Evolutionary conservation across 176 grass and related monocot species (phyloP), one percentile per base, ranked within the genome.

Genomic region (Alopecurus myosuroides): DNA sequence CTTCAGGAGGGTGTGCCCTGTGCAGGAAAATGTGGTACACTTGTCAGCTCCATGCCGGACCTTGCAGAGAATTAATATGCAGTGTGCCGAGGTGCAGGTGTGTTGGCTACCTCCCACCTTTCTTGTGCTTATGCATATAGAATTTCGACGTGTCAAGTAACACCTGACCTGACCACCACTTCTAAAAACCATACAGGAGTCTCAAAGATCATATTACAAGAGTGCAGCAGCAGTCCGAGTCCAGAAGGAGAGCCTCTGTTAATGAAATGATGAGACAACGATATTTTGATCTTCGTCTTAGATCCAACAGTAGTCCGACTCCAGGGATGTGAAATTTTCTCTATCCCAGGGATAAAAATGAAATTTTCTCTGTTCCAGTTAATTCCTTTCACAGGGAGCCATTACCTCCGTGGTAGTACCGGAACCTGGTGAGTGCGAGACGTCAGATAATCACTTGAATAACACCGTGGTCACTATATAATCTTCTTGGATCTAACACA

Each of bases 211-310:
- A 99, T 84, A 62, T 97, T 74, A 88, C 89, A 94, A 91, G 97
- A 51, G 90, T 94, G 84, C 97, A 99, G 60, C 97, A 99, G 62
- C 97, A 97, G 80, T 92, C 97, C 33, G 97, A 99, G 85, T 99
- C 97, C 25, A 87, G 97, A 65, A 91, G 94, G 77, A 90, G 97
- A 67, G 97, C 97, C 91, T 94, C 97, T 69, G 94, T 99, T 52
- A 99, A 95, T 84, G 97, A 99, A 84, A 98, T 98, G 97, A 95
- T 98, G 96, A 98, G 96, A 78, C 93, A 98, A 41, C n/a, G n/a
- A n/a, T n/a, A n/a, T n/a, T n/a, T n/a, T n/a, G n/a, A n/a, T n/a
- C n/a, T n/a, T n/a, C n/a, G n/a, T n/a, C n/a, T n/a, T n/a, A n/a
- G n/a, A n/a, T n/a, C n/a, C n/a, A n/a, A n/a, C n/a, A n/a, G n/a